These are phyloP conservation scores for Alnus glutinosa DNA, from an alignment of 306 rosid genomes.

Conservation along the genomic window DNA sequence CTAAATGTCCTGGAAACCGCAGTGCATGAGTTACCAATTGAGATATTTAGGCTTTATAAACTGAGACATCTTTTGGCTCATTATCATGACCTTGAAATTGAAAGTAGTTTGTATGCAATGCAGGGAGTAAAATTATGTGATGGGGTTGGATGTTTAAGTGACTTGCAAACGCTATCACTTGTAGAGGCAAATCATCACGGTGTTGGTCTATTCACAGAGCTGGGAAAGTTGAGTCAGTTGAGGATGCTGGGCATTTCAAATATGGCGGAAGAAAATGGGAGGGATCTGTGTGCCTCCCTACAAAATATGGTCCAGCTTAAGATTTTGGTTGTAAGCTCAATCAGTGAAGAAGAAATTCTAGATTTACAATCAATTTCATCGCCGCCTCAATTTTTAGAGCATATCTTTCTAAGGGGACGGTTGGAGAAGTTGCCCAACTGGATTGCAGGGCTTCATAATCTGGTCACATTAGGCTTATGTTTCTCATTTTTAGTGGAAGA, in stretches of 20 bases:
- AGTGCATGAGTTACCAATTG: neutral
- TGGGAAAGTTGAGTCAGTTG: slow-evolving; percentile 1
- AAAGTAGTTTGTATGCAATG: neutral
- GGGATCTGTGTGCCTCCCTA: neutral
- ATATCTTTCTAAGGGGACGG: slow-evolving; percentile 12
- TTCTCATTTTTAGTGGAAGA: slow-evolving; percentile 10
- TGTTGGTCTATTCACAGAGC: neutral
- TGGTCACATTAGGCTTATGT: neutral
- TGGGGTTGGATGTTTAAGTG: slow-evolving; percentile 9
- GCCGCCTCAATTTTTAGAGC: neutral
- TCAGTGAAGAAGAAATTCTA: slow-evolving; percentile 17
- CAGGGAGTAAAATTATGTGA: slow-evolving; percentile 2
- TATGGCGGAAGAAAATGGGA: neutral
- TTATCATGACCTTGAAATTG: neutral
- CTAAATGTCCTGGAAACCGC: neutral
- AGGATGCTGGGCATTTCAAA: neutral
- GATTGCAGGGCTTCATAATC: slow-evolving; percentile 8
- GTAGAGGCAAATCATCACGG: slow-evolving; percentile 12
- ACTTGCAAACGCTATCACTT: neutral
- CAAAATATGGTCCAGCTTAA: slow-evolving; percentile 21
- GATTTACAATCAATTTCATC: slow-evolving; percentile 8
- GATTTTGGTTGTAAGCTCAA: neutral
- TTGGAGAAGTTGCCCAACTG: slow-evolving; percentile 21
- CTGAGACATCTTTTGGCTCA: slow-evolving; percentile 12
- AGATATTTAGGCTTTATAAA: neutral